These are phyloP conservation scores for Coprinopsis strossmayeri DNA, from an alignment of 768 basidiomycete genomes.

Conservation along the genomic window DNA sequence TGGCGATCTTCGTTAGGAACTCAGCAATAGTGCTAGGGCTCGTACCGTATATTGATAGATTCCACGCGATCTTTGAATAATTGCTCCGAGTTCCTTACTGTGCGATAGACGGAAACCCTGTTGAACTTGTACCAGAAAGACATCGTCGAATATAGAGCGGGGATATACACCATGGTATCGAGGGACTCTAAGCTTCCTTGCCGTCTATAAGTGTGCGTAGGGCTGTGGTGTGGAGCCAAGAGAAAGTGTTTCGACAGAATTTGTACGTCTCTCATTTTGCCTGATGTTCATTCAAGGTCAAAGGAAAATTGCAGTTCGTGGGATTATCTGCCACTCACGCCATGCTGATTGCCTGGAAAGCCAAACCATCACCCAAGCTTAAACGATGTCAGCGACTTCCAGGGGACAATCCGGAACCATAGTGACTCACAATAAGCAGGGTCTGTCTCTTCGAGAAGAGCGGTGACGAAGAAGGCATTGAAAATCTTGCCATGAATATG, in stretches of 20 bases:
- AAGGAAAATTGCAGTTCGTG: too few relatives aligned
- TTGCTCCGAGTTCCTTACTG: conserved; percentile 22
- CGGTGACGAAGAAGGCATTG: conserved; percentile 56
- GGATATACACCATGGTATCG: conserved; percentile 30
- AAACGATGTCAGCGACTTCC: conserved; percentile 1
- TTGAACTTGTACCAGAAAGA: conserved; percentile 45
- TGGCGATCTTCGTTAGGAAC: too few relatives aligned
- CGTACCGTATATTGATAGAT: conserved; percentile 37
- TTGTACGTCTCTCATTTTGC: conserved; percentile 41
- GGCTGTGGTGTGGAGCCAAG: too few relatives aligned
- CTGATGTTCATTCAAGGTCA: too few relatives aligned
- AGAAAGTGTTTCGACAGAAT: conserved; percentile 40
- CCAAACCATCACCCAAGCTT: conserved; percentile 17
- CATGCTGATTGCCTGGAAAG: too few relatives aligned
- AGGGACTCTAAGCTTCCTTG: too few relatives aligned
- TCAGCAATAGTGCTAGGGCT: too few relatives aligned
- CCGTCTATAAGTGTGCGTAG: conserved; percentile 32
- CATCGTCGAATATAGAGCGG: conserved; percentile 31
- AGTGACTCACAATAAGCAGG: conserved; percentile 46
- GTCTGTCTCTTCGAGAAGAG: conserved; percentile 53
- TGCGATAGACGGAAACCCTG: conserved; percentile 32
- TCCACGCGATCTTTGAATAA: conserved; percentile 30
- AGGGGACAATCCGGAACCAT: neutral
- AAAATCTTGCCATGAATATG: conserved; percentile 35
- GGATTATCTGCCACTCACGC: too few relatives aligned